Evolutionary conservation across 2,329 filamentous ascomycete genomes (phyloP), one percentile per base, ranked within the genome.

Genomic region (Botryotinia globosa): DNA sequence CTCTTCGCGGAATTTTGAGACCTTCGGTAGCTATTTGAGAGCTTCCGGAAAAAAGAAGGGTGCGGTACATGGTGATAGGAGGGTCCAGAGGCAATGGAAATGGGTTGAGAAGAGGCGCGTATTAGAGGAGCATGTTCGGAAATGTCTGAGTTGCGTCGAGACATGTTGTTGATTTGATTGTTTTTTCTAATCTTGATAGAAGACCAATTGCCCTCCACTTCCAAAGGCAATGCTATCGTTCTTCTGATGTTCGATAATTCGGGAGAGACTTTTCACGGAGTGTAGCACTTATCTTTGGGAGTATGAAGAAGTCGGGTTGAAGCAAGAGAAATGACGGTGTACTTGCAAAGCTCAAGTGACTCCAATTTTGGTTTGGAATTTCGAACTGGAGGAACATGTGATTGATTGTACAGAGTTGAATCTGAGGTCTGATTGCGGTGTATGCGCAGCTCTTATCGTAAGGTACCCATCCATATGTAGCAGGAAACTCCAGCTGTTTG

Each of bases 11-110:
- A 64, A 29, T 62, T 68, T 42, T 54, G 66, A 39, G 54, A n/a
- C 39, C 44, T 65, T 66, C 73, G 69, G 45, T 72, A 67, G 45
- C 51, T 34, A 39, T 44, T 72, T 65, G 62, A 34, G 20, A 61
- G 61, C 9, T 34, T n/a, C 12, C 16, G 34, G 34, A 20, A 22
- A 25, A 71, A 54, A 20, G 64, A 62, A 48, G 32, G 61, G 39
- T 62, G 72, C 10, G 68, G 68, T 22, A 44, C 44, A 44, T 61
- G 72, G 67, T 73, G 67, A 67, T 74, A 62, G 63, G 71, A 64
- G 29, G 51, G 64, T 3, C 25, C 37, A 42, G 72, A 73, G 16
- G 65, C 14, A 42, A 67, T 67, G 34, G 68, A 73, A 25, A 63
- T 73, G 59, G 63, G 71, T 29, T 58, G 65, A 20, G 71, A 67